phyloP scores from a whole-genome alignment of 768 basidiomycete genomes.

The Lentinula edodes region DNA sequence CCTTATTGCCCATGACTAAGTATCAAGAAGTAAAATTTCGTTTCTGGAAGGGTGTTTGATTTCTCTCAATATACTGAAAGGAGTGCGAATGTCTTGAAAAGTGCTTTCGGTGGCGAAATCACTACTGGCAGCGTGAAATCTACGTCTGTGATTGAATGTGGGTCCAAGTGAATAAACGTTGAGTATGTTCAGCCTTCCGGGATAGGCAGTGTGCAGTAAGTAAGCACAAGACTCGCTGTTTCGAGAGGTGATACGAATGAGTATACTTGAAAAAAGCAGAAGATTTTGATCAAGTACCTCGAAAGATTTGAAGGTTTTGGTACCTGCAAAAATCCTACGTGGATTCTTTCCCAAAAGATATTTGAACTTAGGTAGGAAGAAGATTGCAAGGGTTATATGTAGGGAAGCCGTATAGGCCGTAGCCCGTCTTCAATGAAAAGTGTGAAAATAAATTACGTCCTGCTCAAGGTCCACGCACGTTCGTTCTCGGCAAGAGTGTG shows the following conservation, averaged over 20 bases:
- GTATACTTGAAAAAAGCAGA: background rate
- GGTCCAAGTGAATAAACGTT: background rate
- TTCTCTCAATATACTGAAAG: background rate
- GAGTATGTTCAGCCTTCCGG: background rate
- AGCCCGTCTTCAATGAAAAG: background rate
- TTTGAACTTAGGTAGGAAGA: background rate
- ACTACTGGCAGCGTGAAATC: background rate
- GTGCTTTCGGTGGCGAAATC: background rate
- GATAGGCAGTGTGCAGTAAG: background rate
- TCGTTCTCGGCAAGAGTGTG: background rate
- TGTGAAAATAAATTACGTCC: background rate
- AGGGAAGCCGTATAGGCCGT: background rate
- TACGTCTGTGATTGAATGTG: background rate
- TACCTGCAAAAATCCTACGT: constrained; percentile 1
- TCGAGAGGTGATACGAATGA: background rate
- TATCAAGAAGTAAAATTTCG: background rate
- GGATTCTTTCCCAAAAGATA: constrained; percentile 11
- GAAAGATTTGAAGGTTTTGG: background rate
- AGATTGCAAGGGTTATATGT: background rate
- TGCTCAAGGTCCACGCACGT: background rate
- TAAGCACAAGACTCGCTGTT: background rate
- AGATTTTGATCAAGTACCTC: background rate
- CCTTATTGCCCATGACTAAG: constrained; percentile 55
- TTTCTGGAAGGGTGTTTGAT: background rate
- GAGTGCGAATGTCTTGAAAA: background rate